Evolutionary conservation across 768 basidiomycete genomes (phyloP), one percentile per base, ranked within the genome.

Genomic region (Sutorius australiensis): DNA sequence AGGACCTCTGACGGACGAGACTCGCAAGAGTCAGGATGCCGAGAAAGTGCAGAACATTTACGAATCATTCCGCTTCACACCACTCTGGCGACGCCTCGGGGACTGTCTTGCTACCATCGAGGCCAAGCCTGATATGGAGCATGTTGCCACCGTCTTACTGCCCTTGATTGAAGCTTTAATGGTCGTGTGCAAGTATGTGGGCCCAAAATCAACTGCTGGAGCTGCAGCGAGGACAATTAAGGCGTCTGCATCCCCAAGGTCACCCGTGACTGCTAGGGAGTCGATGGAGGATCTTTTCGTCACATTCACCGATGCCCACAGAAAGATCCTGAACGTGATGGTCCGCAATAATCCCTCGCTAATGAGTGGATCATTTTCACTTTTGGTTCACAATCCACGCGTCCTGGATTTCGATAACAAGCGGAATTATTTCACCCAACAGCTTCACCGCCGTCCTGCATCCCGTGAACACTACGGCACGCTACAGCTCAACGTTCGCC

Each of bases 391-490:
- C 72, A 99, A 99, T 63, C 87, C 97, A 43, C 86, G 92, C 30
- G 94, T 98, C 21, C 81, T 99, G 51, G 97, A 98, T 76, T 98
- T 98, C 67, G 97, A 98, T 77, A 98, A 98, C 83, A 99, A 99
- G 75, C 84, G 97, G 33, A 95, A 95, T 65, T 95, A 92, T 73
- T 94, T 94, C 74, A 86, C 80, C 39, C 93, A 95, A 67, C 92
- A 95, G 66, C 77, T 97, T 8, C 94, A 94, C 66, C 84, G 87
- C 40, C 84, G 92, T 9, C 86, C 86, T 16, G 82, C 87, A 60
- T 75, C 77, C 12, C 82, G 93, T 37, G 90, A 94, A 62, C 90
- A 92, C 58, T 82, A 91, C 54, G 76, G 81, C 33, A 91, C 92
- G 0, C 73, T 97, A 45, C 92, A 92, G 64, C 75, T 97, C 59